These are phyloP conservation scores for Geotrichum reessii DNA, from an alignment of 1,139 yeast genomes.

Conservation along the genomic window DNA sequence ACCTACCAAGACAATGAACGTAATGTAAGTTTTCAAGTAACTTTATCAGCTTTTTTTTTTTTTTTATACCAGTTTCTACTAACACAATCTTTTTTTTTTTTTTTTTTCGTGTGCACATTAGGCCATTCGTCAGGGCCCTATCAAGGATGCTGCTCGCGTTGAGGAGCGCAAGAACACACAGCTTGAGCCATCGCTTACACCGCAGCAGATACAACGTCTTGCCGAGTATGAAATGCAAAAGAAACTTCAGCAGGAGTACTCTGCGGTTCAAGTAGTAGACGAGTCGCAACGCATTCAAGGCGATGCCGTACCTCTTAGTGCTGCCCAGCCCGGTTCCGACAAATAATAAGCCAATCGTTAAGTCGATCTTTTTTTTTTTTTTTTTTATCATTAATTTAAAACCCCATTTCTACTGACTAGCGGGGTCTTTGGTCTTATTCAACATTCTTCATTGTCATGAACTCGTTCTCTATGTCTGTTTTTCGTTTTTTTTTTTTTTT, in stretches of 20 bases:
- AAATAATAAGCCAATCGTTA: not conserved
- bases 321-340: not conserved
- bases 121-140: conserved; percentile 72
- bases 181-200: conserved; percentile 29
- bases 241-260: conserved; percentile 56
- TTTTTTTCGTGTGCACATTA: conserved; percentile 15
- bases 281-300: conserved; percentile 12
- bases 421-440: too few species aligned
- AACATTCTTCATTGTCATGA: not conserved
- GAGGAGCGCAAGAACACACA: conserved; percentile 40
- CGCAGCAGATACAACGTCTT: conserved; percentile 51
- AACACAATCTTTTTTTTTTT: not conserved
- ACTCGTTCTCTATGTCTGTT: not conserved
- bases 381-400: too few species aligned
- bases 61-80: too few species aligned
- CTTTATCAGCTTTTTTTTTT: conserved; percentile 19
- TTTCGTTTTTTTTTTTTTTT: too few species aligned
- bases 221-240: conserved; percentile 73
- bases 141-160: conserved; percentile 64
- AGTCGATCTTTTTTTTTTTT: too few species aligned
- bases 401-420: not conserved
- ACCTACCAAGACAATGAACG: conserved; percentile 62
- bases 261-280: conserved; percentile 58
- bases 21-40: conserved; percentile 38
- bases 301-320: conserved; percentile 11